Evolutionary conservation across 1,139 yeast species (phyloP), one percentile per base, ranked within the genome.

Genomic region (Diutina scorzettiae): DNA sequence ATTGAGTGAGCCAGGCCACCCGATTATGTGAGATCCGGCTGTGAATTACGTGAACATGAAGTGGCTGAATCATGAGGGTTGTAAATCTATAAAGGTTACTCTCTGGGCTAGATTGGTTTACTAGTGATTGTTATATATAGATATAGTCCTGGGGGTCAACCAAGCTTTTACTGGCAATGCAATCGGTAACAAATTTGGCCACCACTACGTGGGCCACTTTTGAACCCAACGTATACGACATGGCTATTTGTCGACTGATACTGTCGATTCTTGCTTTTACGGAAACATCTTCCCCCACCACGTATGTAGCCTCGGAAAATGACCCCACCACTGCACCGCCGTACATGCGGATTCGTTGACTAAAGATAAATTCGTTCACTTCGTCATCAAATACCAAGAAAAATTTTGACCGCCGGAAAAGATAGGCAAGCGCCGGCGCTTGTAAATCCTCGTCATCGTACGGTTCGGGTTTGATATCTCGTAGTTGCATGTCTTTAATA

Each of bases 271-370:
- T 12, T 11, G 11, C 14, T 12, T 27, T 23, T 2, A 34, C 19
- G 5, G 28, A 11, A 5, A n/a, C 19, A 14, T 34, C 39, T 7
- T 34, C 39, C 21, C 14, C 27, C 3, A 34, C 19, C 6, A 34
- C 16, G 14, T 32, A 34, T 8, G 20, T 23, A 8, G 39, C 39
- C 4, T 8, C 8, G 0, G 29, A 18, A 18, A 49, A 41, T 5
- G 48, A 44, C 3, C 44, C 43, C 2, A 53, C 44, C 2, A 62
- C 41, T 2, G 30, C 36, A 0, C 74, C 76, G 2, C 65, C 64
- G 45, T 54, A 64, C 14, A 65, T 50, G 14, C 45, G 49, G 18
- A 69, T 60, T 39, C 62, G 52, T 3, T 51, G 55, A 19, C 43
- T 45, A 21, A 54, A 39, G 23, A 49, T 41, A 19, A 37, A 43